Evolutionary conservation across 257 asterid genomes (phyloP).

Genomic region (Solanum peruvianum): DNA sequence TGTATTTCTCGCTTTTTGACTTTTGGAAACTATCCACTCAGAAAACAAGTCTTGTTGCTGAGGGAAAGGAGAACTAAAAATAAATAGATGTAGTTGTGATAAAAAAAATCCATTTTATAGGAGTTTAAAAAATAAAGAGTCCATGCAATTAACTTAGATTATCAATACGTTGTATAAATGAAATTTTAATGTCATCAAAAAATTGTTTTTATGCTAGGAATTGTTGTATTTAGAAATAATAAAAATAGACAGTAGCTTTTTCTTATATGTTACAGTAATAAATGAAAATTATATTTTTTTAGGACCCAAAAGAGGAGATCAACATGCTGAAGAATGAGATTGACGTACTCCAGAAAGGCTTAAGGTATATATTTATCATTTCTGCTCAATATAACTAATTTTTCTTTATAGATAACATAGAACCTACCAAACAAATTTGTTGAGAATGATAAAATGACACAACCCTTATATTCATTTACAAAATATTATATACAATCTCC

Average conservation of each 20-base stretch:
- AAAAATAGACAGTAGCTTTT: background rate
- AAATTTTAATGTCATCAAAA: background rate
- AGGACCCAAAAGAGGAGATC: slow-evolving; percentile 76
- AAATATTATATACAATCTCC: background rate
- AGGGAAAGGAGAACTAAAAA: background rate
- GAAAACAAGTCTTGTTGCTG: background rate
- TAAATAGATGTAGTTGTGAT: background rate
- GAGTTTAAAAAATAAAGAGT: no score
- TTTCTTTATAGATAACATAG: background rate
- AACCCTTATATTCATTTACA: background rate
- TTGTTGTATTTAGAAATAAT: background rate
- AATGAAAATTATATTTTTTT: background rate
- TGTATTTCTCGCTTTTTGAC: background rate
- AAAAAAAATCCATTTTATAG: no score
- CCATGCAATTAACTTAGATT: background rate
- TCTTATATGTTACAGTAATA: background rate
- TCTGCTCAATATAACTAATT: background rate
- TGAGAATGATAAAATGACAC: no score
- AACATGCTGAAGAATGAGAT: slow-evolving; percentile 73
- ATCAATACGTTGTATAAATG: background rate
- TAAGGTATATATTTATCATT: slow-evolving; percentile 29
- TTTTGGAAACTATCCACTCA: background rate
- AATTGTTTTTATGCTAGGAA: background rate
- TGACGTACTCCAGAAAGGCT: slow-evolving; percentile 71
- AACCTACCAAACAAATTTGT: background rate